Base-by-base conservation (phyloP, 768 basidiomycete genomes). In the Amyloporia xantha region DNA sequence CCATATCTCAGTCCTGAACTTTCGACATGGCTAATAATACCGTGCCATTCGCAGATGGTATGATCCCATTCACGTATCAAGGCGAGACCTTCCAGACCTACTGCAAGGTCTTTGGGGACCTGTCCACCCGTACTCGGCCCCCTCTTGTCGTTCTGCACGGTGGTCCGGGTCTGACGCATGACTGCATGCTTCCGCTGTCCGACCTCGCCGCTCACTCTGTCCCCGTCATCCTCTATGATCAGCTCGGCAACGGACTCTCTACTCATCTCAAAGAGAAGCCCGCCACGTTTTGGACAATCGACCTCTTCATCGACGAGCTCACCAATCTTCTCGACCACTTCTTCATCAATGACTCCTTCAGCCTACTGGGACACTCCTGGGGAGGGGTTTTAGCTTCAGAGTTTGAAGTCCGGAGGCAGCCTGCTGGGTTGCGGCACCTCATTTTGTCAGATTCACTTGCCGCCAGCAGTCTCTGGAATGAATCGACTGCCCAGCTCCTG, bases 281-380 rank as follows among this genome's bases (percentile, higher is more conserved):
- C 57, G 9, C 27, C 37, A 41, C 48, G 6, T 72, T 72, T 53
- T 70, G 71, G 71, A 70, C 68, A 5, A 53, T 71, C 13, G 69
- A 74, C 5, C 68, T 81, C 12, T 80, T 78, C 64, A 59, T 76
- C 55, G 71, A 70, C 39, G 75, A 82, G 62, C 72, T 82, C 19
- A 66, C 65, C 10, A 78, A 78, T 48, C 50, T 81, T 7, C 48
- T 82, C 24, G 40, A 51, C 1, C 50, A 69, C 21, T 61, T 81
- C 28, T 65, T 62, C 0, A 67, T 78, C 52, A 35, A 53, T 5
- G 56, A 59, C 12, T 54, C 61, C 7, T 79, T 71, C 59, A 67
- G 73, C 53, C 56, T 81, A 2, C 52, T 68, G 3, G 78, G 81
- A 0, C 79, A 80, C 49, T 77, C 74, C 6, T 79, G 78, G 78